These are phyloP conservation scores for Gillenia trifoliata DNA, from an alignment of 306 rosid species.

Conservation along the genomic window DNA sequence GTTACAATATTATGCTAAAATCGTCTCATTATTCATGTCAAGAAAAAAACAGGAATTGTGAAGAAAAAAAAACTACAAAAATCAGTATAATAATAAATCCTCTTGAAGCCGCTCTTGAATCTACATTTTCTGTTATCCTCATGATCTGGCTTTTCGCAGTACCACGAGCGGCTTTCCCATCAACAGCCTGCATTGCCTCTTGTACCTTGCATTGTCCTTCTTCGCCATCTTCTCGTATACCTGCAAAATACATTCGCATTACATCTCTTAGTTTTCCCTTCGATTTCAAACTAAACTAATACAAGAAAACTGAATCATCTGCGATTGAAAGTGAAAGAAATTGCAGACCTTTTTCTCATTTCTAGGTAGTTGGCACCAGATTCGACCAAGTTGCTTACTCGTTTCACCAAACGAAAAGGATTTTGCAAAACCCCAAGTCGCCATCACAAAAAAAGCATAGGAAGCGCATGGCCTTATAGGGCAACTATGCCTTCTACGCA, in stretches of 20 bases:
- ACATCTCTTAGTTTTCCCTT: background rate
- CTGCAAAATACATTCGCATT: conserved; percentile 4
- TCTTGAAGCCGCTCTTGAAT: background rate
- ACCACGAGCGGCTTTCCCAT: background rate
- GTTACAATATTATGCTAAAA: background rate
- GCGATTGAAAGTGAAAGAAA: background rate
- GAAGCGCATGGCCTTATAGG: conserved; percentile 24
- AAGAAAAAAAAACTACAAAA: background rate
- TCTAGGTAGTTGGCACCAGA: conserved; percentile 23
- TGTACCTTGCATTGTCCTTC: conserved; percentile 31
- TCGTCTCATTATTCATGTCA: background rate
- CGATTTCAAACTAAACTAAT: background rate
- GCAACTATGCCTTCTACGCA: conserved; percentile 19
- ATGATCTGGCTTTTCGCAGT: background rate
- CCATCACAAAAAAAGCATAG: conserved; percentile 24
- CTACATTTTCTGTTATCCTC: background rate
- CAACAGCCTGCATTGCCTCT: conserved; percentile 19
- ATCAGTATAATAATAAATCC: background rate
- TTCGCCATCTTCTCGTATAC: conserved; percentile 20
- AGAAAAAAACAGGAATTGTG: background rate
- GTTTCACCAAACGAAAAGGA: conserved; percentile 20
- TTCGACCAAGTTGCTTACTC: conserved; percentile 17
- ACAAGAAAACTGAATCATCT: background rate
- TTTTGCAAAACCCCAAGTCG: conserved; percentile 11
- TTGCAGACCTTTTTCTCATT: conserved; percentile 14